Evolutionary conservation across 169 alveolate species (phyloP), one percentile per base, ranked within the genome.

Genomic region (Plasmodium knowlesi): DNA sequence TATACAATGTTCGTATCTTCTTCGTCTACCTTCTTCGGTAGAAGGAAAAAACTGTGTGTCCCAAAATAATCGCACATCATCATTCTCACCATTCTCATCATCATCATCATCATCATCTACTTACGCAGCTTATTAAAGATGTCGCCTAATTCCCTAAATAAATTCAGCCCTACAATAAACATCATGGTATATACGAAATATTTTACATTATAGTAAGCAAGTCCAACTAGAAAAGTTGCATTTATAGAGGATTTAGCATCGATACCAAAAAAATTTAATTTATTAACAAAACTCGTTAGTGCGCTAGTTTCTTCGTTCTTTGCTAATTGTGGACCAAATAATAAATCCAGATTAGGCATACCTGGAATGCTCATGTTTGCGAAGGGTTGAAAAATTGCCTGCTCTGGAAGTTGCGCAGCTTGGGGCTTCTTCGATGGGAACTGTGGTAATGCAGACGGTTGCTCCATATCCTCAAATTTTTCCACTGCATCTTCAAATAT

Each of bases 401-500:
- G 19, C 4, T 76, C 53, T 76, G 61, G 22, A 22, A 22, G 8
- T 16, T 0, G 41, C 67, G 50, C 70, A 0, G 16, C 32, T 76
- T 76, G 16, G 14, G 61, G 61, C 61, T 50, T 50, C 61, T 16
- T 19, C 14, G 61, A 5, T 16, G 61, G 61, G 22, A 22, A 28
- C 19, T 67, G 22, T 67, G 30, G 41, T 67, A 25, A 5, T 25
- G 30, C 0, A 25, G 14, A 16, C n/a, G 50, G 50, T 8, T 41
- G 22, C 25, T 22, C 1, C 43, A 79, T 12, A 22, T 79, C 73
- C 46, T 79, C 39, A 19, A 37, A 0, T 22, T 30, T 0, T 43
- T 79, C 84, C 25, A 79, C 14, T 79, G 84, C 84, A 76, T 76
- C 83, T 2, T 28, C 83, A 76, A 76, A 74, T 74, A 74, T 61